Evolutionary conservation across 2,329 filamentous ascomycete species (phyloP), one percentile per base, ranked within the genome.

Genomic region (Colletotrichum plurivorum): DNA sequence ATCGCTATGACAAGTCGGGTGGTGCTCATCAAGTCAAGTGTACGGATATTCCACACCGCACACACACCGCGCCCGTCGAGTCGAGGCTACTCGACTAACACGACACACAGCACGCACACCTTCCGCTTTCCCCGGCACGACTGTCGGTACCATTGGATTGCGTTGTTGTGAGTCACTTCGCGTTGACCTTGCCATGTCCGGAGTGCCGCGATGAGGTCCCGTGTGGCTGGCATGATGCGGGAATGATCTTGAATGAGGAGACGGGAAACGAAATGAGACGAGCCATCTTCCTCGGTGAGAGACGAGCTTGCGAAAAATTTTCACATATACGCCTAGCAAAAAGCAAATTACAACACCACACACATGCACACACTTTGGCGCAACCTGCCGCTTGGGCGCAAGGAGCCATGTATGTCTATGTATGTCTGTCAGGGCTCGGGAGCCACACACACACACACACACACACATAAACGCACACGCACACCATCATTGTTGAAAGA

Each of bases 341-440:
- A 70, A 36, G 10, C 67, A 61, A 71, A 70, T 67, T 70, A 69
- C 52, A 45, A 55, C 27, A 39, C 41, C 49, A 48, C 25, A 61
- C 45, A 54, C 48, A 10, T 31, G 20, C 16, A 53, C 20, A 52
- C 15, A 15, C 15, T 54, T 70, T 63, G 46, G 46, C 56, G 59
- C 53, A 59, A 67, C 56, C 27, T 70, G 67, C 57, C 58, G 67
- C 61, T 67, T 69, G 18, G 52, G 67, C 63, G 67, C 51, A 66
- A 16, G 62, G 66, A 22, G 46, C 12, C 53, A 39, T 45, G 36
- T 43, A 31, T 41, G 55, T 65, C 22, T 25, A 5, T 9, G 31
- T 25, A 5, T 9, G 31, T 36, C 31, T 9, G 31, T 36, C 31
- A 48, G 27, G 60, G 41, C 43, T 25, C 39, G 46, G 41, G 59